Conservation (phyloP, 2,329 filamentous ascomycete genomes). For the Sporothrix euskadiensis region DNA sequence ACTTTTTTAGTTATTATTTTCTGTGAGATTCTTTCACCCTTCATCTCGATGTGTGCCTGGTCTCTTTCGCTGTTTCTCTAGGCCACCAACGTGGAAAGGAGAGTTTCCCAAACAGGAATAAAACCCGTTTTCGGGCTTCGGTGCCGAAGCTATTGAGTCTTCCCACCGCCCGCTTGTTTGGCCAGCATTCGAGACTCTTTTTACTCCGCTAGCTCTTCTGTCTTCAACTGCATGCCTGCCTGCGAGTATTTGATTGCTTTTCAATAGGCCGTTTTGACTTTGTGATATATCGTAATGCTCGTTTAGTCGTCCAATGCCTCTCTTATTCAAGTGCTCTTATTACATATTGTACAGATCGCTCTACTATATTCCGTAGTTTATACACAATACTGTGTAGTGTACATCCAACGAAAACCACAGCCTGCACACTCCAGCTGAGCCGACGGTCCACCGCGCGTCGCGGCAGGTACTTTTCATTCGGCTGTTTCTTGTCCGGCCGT, state of each 20-base stretch:
- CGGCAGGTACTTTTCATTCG: not conserved
- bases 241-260: not conserved
- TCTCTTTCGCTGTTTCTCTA: too few relatives aligned
- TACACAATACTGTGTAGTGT: not conserved
- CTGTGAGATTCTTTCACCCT: not conserved
- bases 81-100: constrained; percentile 8
- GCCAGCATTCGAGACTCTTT: not conserved
- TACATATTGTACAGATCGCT: not conserved
- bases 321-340: not conserved
- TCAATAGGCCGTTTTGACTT: not conserved
- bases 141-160: not conserved
- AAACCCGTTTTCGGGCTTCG: not conserved
- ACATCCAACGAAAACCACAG: not conserved
- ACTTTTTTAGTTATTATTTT: not conserved
- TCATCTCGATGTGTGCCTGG: too few relatives aligned
- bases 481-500: not conserved
- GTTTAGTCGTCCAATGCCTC: not conserved
- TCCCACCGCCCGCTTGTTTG: not conserved
- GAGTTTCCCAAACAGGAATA: constrained; percentile 19
- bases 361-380: too few relatives aligned
- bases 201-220: not conserved
- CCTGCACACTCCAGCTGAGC: not conserved
- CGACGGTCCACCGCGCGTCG: not conserved
- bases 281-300: not conserved
- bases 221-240: not conserved